Evolutionary conservation across 768 basidiomycete genomes (phyloP), one percentile per base, ranked within the genome.

Genomic region (Lentinus tigrinus): DNA sequence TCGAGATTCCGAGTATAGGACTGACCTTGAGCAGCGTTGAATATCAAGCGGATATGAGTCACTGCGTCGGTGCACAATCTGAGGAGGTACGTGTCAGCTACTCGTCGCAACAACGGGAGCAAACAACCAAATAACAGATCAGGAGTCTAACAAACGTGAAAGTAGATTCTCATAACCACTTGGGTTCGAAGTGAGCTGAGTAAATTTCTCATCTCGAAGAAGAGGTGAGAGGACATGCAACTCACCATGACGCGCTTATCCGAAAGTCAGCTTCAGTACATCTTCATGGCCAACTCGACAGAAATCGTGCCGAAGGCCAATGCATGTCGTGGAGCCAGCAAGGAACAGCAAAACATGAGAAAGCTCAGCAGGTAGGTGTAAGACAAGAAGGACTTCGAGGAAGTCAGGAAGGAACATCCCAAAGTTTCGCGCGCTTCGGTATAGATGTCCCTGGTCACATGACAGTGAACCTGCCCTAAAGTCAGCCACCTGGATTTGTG

Each of bases 161-260:
- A 31, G 11, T n/a, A 11, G 31, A 73, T 79, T 84, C 83, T 84
- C 83, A 79, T 78, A 61, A 72, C 74, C 79, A 63, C 63, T 65
- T 21, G 52, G 57, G 70, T 78, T 84, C 83, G 82, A 84, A 83
- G 83, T 84, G 83, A 84, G 83, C 83, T 84, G 83, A 84, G 83
- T 82, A 65, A 38, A 54, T 48, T 23, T 70, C 37, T 76, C 48
- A 64, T 67, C 54, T 76, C 54, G 54, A 71, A 67, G 46, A 27
- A 34, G 19, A 37, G 9, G 11, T 17, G 21, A 26, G 16, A 34
- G n/a, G 28, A 31, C n/a, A 14, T 10, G 2, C 8, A 16, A 57
- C 52, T 51, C 44, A 57, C 56, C 50, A 53, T 40, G 26, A 11
- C 2, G 19, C 5, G 3, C n/a, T 37, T 21, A n/a, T 21, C 42